Evolutionary conservation across 805 yeast genomes (phyloP), one percentile per base, ranked within the genome.

Genomic region (Monosporozyma siamensis): DNA sequence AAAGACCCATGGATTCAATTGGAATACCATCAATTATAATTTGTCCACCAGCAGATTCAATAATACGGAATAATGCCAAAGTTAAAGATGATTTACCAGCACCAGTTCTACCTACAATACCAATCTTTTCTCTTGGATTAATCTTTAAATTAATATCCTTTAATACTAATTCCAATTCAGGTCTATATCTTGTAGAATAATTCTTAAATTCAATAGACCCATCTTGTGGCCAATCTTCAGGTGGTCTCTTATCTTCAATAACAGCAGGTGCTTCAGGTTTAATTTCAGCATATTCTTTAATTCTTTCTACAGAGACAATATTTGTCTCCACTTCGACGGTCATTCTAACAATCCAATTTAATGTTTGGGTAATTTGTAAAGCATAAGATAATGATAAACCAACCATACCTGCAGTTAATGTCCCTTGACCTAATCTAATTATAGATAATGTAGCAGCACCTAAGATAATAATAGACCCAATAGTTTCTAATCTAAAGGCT

Each of bases 311-410:
- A 15, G 95, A 84, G 30, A 92, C 98, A 67, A 92, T 89, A 64
- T 88, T 90, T 10, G 97, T 88, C 64, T 92, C 98, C 37, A 92
- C 95, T 54, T 92, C 98, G 35, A 92, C 98, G 0, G 97, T 86
- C 97, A 89, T 90, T 67, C 99, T 77, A 24, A 92, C 97, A 64
- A 92, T 87, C 97, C 97, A 90, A 63, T 88, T 90, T 64, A 92
- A 74, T 0, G 95, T 75, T 64, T 88, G 95, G 0, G 99, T 92
- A 47, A 89, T 75, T 63, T 87, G 95, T 48, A 92, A 71, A 2
- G 98, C 90, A 64, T 92, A 94, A 38, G 95, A 82, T 53, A 92
- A 83, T 18, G 95, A 82, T 54, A 92, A 71, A 71, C 99, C 99
- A 55, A 89, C 89, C 58, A 85, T 67, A 65, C 98, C 98, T 14